A percentile compares a stretch with the other conserved stretches of the same genome.
Evolutionary conservation across 129 eudicot genomes (phyloP).

Genomic region (carrot (Daucus carota)): DH1_v3.0 NC_030381.2:45614001-45614500

Average conservation of each 20-base stretch:
- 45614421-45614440: constrained; percentile 78
- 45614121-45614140: constrained; percentile 28
- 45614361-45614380: constrained; percentile 53
- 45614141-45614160: constrained; percentile 18
- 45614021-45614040: constrained; percentile 21
- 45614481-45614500: constrained; percentile 14
- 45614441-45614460: constrained; percentile 41
- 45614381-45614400: constrained; percentile 66
- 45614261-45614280: constrained; percentile 6
- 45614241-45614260: constrained; percentile 12
- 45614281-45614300: constrained; percentile 25
- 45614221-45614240: constrained; percentile 28
- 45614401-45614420: constrained; percentile 61
- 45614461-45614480: constrained; percentile 16
- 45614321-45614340: constrained; percentile 43
- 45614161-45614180: constrained; percentile 14
- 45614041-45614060: constrained; percentile 14
- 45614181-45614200: constrained; percentile 24
- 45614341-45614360: constrained; percentile 41
- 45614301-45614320: constrained; percentile 32
- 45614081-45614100: constrained; percentile 16
- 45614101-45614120: constrained; percentile 24
- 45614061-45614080: constrained; percentile 20
- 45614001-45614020: constrained; percentile 28
- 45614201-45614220: constrained; percentile 24